phyloP scores from a whole-genome alignment of 2,329 filamentous ascomycete species.

The Trichoderma citrinoviride region DNA sequence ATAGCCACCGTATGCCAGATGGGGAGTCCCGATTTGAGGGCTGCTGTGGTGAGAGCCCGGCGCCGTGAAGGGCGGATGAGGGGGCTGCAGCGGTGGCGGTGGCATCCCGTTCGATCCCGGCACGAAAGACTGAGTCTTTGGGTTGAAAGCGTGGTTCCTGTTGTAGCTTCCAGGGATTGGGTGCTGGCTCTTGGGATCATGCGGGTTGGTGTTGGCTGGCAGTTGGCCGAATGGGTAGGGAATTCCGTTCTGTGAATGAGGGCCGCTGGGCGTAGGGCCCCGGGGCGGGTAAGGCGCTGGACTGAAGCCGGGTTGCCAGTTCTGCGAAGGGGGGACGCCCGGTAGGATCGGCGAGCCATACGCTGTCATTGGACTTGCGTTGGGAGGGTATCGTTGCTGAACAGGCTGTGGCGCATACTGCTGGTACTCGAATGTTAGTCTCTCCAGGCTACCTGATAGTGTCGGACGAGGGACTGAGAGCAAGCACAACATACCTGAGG shows the following conservation, averaged over 20 bases:
- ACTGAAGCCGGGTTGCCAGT: slow-evolving; percentile 40
- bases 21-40: slow-evolving; percentile 52
- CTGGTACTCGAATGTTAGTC: slow-evolving; percentile 23
- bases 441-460: too few species aligned
- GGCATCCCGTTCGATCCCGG: slow-evolving; percentile 56
- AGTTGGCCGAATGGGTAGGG: slow-evolving; percentile 79
- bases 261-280: slow-evolving; percentile 28
- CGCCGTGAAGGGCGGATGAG: slow-evolving; percentile 48
- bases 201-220: slow-evolving; percentile 65
- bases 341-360: slow-evolving; percentile 38
- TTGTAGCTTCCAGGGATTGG: slow-evolving; percentile 82
- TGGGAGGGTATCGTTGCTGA: slow-evolving; percentile 35
- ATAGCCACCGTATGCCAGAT: slow-evolving; percentile 49
- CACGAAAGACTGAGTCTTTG: slow-evolving; percentile 89
- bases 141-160: slow-evolving; percentile 79
- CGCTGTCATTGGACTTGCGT: slow-evolving; percentile 37
- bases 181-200: slow-evolving; percentile 73
- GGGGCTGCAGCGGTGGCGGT: slow-evolving; percentile 44
- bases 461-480: background rate
- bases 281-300: slow-evolving; percentile 34
- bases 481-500: slow-evolving; percentile 41
- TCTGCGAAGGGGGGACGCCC: slow-evolving; percentile 31
- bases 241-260: slow-evolving; percentile 35
- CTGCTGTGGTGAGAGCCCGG: slow-evolving; percentile 52
- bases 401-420: slow-evolving; percentile 35